phyloP scores from a whole-genome alignment of 1,284 basidiomycete genomes.

The Cutaneotrichosporon sp. region DNA sequence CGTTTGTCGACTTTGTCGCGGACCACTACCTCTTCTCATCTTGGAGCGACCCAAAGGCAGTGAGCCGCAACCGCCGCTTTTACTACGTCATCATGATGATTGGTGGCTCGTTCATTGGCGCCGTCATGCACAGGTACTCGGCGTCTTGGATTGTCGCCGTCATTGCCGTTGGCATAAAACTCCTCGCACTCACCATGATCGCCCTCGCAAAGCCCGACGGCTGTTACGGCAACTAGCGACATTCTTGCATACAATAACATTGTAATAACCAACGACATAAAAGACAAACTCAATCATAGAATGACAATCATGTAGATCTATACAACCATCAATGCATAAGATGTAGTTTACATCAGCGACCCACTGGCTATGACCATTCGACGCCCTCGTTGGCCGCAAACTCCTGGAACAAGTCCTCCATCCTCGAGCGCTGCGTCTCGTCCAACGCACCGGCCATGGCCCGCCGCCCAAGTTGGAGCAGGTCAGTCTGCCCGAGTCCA shows the following conservation, averaged over 20 bases:
- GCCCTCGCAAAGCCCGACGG: constrained; percentile 15
- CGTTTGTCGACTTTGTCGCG: constrained; percentile 49
- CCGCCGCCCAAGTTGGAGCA: constrained; percentile 28
- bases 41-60: constrained; percentile 31
- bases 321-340: not conserved
- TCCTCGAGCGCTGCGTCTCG: constrained; percentile 8
- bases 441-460: constrained; percentile 30
- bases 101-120: constrained; percentile 44
- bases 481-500: constrained; percentile 23
- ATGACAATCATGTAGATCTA: not conserved
- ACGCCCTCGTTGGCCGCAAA: constrained; percentile 19
- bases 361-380: not conserved
- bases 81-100: constrained; percentile 45
- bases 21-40: constrained; percentile 43
- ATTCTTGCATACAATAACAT: not conserved
- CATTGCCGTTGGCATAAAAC: constrained; percentile 39
- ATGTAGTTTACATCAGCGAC: no score
- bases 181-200: constrained; percentile 28
- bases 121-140: constrained; percentile 37
- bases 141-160: constrained; percentile 43
- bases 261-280: not conserved
- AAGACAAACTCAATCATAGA: not conserved
- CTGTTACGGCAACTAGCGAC: not conserved
- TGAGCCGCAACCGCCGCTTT: constrained; percentile 41
- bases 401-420: constrained; percentile 11